Conservation (phyloP, 1,284 basidiomycete genomes). For the Waitea zeae region DNA sequence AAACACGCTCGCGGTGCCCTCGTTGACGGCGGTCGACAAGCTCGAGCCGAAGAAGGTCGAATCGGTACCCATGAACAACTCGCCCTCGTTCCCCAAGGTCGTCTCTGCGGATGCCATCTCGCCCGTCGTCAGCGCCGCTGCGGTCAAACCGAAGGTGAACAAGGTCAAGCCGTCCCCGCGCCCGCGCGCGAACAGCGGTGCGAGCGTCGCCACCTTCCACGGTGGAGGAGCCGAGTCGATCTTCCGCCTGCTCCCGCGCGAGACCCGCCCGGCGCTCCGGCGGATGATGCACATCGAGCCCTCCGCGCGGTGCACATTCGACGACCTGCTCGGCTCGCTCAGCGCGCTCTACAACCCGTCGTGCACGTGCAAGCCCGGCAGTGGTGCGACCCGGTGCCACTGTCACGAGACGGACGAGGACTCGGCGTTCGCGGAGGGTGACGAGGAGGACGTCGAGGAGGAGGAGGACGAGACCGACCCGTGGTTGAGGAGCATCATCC, state of each 20-base stretch:
- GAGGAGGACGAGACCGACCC: constrained; percentile 61
- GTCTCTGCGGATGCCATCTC: not conserved
- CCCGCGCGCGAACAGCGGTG: constrained; percentile 37
- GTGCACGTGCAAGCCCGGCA: too few relatives aligned
- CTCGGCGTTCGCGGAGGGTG: too few relatives aligned
- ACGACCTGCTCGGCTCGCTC: constrained; percentile 77
- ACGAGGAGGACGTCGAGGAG: constrained; percentile 43
- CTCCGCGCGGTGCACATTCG: constrained; percentile 76
- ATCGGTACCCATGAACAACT: constrained; percentile 5
- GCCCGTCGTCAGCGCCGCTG: not conserved
- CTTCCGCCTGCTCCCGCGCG: constrained; percentile 91
- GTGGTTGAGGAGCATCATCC: constrained; percentile 61
- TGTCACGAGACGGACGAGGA: constrained; percentile 18
- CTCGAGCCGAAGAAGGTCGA: constrained; percentile 10
- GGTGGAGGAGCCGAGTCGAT: constrained; percentile 90
- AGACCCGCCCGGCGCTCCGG: constrained; percentile 75
- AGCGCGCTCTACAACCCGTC: constrained; percentile 61
- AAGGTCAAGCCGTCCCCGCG: constrained; percentile 16
- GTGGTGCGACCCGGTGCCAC: constrained; percentile 32
- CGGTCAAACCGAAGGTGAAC: not conserved
- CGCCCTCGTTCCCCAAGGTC: not conserved
- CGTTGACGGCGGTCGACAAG: constrained; percentile 9
- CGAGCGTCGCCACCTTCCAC: constrained; percentile 66
- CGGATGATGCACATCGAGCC: constrained; percentile 94
- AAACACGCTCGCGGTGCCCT: constrained; percentile 8